These are phyloP conservation scores for Ascomycota sp. DNA, from an alignment of 2,329 filamentous ascomycete genomes.

Conservation along the genomic window DNA sequence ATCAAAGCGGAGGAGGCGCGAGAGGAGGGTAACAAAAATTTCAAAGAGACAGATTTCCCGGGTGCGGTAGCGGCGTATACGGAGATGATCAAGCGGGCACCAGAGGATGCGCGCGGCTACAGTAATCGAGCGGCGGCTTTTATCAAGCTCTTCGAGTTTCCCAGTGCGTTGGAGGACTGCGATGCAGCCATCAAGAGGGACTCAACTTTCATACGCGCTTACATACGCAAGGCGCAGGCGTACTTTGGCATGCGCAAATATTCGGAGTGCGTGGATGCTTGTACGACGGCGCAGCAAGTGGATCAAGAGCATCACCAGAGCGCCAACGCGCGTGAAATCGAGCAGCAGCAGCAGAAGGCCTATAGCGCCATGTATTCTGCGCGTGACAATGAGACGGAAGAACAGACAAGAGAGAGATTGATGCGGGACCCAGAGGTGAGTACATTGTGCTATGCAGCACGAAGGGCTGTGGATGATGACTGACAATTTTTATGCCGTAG, in stretches of 20 bases:
- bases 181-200: conserved; percentile 79
- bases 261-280: conserved; percentile 79
- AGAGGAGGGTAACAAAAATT: conserved; percentile 84
- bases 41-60: conserved; percentile 92
- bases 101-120: conserved; percentile 80
- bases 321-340: conserved; percentile 76
- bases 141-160: conserved; percentile 91
- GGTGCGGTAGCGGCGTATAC: conserved; percentile 81
- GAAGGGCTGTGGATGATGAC: neutral
- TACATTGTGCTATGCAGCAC: conserved; percentile 2
- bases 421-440: conserved; percentile 74
- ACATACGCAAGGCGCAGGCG: conserved; percentile 87
- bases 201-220: conserved; percentile 78
- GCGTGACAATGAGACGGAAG: conserved; percentile 83
- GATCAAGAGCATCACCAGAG: conserved; percentile 46
- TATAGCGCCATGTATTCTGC: conserved; percentile 72
- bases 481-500: conserved; percentile 11
- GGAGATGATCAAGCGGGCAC: conserved; percentile 92
- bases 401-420: conserved; percentile 80
- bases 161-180: conserved; percentile 79
- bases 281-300: conserved; percentile 54
- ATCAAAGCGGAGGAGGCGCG: conserved; percentile 86
- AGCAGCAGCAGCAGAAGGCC: conserved; percentile 84
- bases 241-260: conserved; percentile 97
- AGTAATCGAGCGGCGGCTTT: conserved; percentile 93